Evolutionary conservation across 768 basidiomycete species (phyloP), one percentile per base, ranked within the genome.

Genomic region (Macrolepiota albuminosa): DNA sequence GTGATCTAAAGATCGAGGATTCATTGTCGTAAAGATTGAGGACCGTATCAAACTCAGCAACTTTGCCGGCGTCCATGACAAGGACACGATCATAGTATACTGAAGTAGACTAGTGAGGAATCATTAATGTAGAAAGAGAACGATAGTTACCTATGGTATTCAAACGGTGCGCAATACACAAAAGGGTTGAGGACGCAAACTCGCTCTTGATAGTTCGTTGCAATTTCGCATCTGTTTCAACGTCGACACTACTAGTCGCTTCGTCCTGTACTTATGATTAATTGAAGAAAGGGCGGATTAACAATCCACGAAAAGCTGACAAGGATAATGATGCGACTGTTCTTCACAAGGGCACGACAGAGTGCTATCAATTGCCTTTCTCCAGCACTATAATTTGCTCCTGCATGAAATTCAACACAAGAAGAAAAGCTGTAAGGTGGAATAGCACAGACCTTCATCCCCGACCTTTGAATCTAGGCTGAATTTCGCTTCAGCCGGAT

Each of bases 41-140:
- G 3, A 90, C 89, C 2, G 86, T 86, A 71, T 90, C 89, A 67
- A 84, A 89, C 70, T 91, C 89, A 10, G 84, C 85, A 3, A 90
- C 82, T 36, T 73, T 66, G 4, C 91, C 89, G 31, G 77, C 72
- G 64, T 88, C 84, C 85, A 93, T 87, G 48, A 91, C 88, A 18
- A 92, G 72, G 24, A 91, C 78, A 24, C 84, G 78, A 66, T 89
- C 86, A 63, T 86, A 89, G 65, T 88, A 81, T 0, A 78, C 84
- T 84, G 49, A 2, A 61, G 21, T 4, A 1, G 39, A 43, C 42
- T 10, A 42, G 13, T 34, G 1, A 52, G 45, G 39, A 50, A 51
- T 24, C 68, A 54, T 31, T 39, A 16, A 11, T 42, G 6, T 34
- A 50, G 26, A 56, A n/a, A 50, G 47, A n/a, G 13, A 1, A 58